These are phyloP conservation scores for Rhodotorula toruloides DNA, from an alignment of 768 basidiomycete genomes.

Conservation along the genomic window DNA sequence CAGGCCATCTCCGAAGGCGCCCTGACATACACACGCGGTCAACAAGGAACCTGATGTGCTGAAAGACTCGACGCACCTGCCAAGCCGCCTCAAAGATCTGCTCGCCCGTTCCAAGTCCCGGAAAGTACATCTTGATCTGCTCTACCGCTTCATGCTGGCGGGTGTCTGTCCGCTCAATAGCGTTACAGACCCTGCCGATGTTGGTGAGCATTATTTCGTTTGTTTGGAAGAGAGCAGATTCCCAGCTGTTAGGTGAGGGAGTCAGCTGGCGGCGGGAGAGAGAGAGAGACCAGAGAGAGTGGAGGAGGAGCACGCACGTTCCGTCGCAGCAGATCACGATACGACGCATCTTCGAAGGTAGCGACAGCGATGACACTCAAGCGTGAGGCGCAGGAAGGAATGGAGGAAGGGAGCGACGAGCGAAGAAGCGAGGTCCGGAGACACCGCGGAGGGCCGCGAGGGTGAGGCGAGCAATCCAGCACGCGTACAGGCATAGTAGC, in stretches of 20 bases:
- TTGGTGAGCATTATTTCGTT: constrained; percentile 4
- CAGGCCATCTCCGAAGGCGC: not conserved
- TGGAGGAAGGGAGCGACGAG: not conserved
- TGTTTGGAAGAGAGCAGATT: constrained; percentile 8
- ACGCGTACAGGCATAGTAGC: too few species aligned
- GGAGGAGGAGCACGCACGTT: constrained; percentile 4
- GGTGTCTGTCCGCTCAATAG: constrained; percentile 1
- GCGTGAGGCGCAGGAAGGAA: too few species aligned
- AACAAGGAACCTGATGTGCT: not conserved
- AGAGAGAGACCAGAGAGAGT: too few species aligned
- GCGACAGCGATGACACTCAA: too few species aligned
- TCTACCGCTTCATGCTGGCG: not conserved
- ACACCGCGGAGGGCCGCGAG: too few species aligned
- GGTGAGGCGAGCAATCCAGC: too few species aligned
- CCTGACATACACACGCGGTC: not conserved
- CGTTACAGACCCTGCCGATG: constrained; percentile 1
- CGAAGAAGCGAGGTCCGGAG: too few species aligned
- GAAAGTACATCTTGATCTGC: constrained; percentile 22
- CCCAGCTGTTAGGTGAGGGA: constrained; percentile 3
- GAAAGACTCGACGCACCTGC: too few species aligned
- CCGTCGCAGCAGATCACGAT: constrained; percentile 17
- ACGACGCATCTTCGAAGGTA: constrained; percentile 2
- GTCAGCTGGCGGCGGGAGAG: not conserved
- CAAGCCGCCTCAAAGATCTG: not conserved
- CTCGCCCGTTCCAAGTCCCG: constrained; percentile 15